Conservation (phyloP, 345 rosid species). For the Linum lewisii region DNA sequence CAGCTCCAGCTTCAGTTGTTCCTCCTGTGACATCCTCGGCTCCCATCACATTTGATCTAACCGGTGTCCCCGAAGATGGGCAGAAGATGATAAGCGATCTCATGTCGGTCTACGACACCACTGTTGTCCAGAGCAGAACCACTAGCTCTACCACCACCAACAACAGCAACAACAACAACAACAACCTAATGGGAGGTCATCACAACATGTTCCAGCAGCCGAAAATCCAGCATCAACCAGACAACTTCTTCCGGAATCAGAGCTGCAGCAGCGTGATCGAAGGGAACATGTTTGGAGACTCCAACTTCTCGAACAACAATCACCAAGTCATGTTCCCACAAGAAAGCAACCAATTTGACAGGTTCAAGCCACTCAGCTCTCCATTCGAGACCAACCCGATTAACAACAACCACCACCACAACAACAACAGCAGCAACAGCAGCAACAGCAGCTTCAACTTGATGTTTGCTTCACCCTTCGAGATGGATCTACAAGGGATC, state of each 20-base stretch:
- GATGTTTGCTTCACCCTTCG: constrained; percentile 59
- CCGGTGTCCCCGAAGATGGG: constrained; percentile 93
- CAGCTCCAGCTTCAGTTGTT: not conserved
- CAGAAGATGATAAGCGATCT: constrained; percentile 80
- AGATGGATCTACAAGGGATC: constrained; percentile 48
- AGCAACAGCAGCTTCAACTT: constrained; percentile 25
- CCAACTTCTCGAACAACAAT: constrained; percentile 28
- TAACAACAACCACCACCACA: constrained; percentile 13
- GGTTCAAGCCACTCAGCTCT: constrained; percentile 32
- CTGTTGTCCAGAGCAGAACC: constrained; percentile 36
- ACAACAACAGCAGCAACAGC: constrained; percentile 22
- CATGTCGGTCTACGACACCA: constrained; percentile 69
- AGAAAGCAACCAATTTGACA: constrained; percentile 39
- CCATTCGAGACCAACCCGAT: constrained; percentile 34
- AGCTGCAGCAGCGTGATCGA: constrained; percentile 39
- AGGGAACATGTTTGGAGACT: constrained; percentile 47
- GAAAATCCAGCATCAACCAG: constrained; percentile 47
- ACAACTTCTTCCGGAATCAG: constrained; percentile 29
- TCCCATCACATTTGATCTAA: constrained; percentile 43
- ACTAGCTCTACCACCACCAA: constrained; percentile 17
- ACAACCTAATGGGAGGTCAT: constrained; percentile 13
- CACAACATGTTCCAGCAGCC: constrained; percentile 32
- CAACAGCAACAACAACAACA: constrained; percentile 10
- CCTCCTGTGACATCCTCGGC: constrained; percentile 24
- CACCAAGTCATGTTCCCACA: constrained; percentile 32